phyloP scores from a whole-genome alignment of 1,139 yeast species.

The Scheffersomyces parashehatae region DNA sequence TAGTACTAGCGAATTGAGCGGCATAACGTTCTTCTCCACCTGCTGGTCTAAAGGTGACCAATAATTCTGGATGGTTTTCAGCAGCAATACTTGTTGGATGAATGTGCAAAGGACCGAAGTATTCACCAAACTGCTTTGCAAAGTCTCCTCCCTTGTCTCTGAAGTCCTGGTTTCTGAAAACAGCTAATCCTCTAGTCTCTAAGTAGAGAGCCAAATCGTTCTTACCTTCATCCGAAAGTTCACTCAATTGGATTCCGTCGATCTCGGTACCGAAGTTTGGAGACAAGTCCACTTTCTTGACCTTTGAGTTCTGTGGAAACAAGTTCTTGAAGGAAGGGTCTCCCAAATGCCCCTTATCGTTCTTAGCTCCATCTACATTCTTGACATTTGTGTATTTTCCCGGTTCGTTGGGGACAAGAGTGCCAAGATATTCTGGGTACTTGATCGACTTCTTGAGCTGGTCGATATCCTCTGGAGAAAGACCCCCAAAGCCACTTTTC shows the following conservation, averaged over 20 bases:
- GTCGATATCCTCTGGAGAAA: conserved; percentile 5
- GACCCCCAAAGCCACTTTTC: conserved; percentile 2
- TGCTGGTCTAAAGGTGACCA: conserved; percentile 24
- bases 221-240: conserved; percentile 24
- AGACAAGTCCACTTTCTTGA: conserved; percentile 15
- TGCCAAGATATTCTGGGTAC: conserved; percentile 17
- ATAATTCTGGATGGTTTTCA: conserved; percentile 22
- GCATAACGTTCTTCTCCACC: conserved; percentile 20
- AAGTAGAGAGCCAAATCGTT: conserved; percentile 27
- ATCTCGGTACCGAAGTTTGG: conserved; percentile 30
- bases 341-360: conserved; percentile 23
- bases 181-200: conserved; percentile 25
- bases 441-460: conserved; percentile 10
- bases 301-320: conserved; percentile 16
- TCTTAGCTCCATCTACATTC: conserved; percentile 14
- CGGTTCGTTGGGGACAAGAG: conserved; percentile 10
- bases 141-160: conserved; percentile 24
- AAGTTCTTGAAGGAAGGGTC: conserved; percentile 23
- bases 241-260: conserved; percentile 28
- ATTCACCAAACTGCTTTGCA: conserved; percentile 23
- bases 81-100: conserved; percentile 23
- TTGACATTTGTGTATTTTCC: conserved; percentile 13
- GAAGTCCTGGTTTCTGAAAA: conserved; percentile 28
- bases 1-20: conserved; percentile 14
- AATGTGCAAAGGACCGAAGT: conserved; percentile 27